phyloP scores from a whole-genome alignment of 2,329 filamentous ascomycete species.

The Sporothrix schenckii region DNA sequence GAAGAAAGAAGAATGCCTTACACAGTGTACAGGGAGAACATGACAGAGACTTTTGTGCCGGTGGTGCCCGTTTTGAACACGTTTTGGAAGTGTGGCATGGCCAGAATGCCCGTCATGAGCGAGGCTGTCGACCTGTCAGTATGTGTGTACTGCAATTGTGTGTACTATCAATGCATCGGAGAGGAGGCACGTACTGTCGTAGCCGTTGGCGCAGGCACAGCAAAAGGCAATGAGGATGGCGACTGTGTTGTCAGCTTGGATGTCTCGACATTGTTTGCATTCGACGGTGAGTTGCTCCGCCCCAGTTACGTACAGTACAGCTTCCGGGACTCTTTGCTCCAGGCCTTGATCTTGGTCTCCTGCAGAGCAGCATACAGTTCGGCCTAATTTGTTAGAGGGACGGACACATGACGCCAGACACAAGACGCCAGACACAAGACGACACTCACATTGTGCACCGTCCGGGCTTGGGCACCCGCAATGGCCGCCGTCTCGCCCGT shows the following conservation, averaged over 20 bases:
- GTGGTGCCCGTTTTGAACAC: slow-evolving; percentile 46
- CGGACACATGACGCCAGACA: neutral
- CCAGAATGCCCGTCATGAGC: slow-evolving; percentile 50
- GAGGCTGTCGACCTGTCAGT: slow-evolving; percentile 39
- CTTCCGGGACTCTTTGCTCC: slow-evolving; percentile 32
- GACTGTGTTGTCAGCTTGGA: slow-evolving; percentile 38
- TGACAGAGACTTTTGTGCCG: neutral
- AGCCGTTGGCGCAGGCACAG: slow-evolving; percentile 54
- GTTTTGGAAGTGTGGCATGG: slow-evolving; percentile 49
- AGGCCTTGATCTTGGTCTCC: slow-evolving; percentile 30
- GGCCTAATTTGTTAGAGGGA: slow-evolving; percentile 43
- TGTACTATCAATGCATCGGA: neutral
- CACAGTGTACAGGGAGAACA: slow-evolving; percentile 11
- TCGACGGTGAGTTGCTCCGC: neutral
- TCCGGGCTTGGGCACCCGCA: slow-evolving; percentile 27
- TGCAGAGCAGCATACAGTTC: slow-evolving; percentile 44
- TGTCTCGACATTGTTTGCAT: neutral
- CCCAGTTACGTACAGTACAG: slow-evolving; percentile 45
- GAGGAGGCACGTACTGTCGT: slow-evolving; percentile 42
- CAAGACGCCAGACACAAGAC: neutral
- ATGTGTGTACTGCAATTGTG: neutral
- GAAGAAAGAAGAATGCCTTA: neutral
- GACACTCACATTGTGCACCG: slow-evolving; percentile 29
- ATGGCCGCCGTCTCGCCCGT: slow-evolving; percentile 11
- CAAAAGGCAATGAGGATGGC: slow-evolving; percentile 52